phyloP scores from a whole-genome alignment of 306 rosid species.

The Pyrus betulifolia region DNA sequence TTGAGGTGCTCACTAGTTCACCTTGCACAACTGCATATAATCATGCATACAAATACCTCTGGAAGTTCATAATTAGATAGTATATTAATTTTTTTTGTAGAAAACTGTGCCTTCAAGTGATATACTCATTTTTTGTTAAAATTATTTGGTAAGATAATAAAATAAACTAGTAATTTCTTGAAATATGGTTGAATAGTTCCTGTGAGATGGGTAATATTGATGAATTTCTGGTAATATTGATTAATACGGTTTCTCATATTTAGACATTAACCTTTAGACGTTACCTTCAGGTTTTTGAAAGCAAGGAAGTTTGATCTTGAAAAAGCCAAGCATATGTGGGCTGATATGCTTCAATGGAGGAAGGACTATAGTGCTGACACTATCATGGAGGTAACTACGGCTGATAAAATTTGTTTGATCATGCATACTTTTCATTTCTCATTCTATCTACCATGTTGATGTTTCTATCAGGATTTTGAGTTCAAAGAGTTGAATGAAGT shows the following conservation, averaged over 20 bases:
- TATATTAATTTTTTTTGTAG: not conserved
- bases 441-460: constrained; percentile 7
- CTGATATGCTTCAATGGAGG: constrained; percentile 94
- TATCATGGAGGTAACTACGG: constrained; percentile 52
- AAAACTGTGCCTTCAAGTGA: not conserved
- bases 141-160: not conserved
- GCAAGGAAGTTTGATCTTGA: constrained; percentile 91
- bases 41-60: not conserved
- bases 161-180: not conserved
- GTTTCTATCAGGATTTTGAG: constrained; percentile 67
- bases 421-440: not conserved
- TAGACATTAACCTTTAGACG: not conserved
- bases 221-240: not conserved
- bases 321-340: constrained; percentile 96
- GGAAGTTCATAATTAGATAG: not conserved
- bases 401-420: not conserved
- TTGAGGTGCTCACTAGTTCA: constrained; percentile 43
- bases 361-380: constrained; percentile 75
- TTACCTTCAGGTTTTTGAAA: constrained; percentile 64
- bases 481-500: constrained; percentile 72
- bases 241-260: not conserved
- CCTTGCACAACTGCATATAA: not conserved
- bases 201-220: not conserved
- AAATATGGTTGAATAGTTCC: not conserved
- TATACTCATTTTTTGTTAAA: not conserved